Base-by-base conservation (phyloP, 2,329 filamentous ascomycete genomes). In the Chrysoporthe deuterocubensis region DNA sequence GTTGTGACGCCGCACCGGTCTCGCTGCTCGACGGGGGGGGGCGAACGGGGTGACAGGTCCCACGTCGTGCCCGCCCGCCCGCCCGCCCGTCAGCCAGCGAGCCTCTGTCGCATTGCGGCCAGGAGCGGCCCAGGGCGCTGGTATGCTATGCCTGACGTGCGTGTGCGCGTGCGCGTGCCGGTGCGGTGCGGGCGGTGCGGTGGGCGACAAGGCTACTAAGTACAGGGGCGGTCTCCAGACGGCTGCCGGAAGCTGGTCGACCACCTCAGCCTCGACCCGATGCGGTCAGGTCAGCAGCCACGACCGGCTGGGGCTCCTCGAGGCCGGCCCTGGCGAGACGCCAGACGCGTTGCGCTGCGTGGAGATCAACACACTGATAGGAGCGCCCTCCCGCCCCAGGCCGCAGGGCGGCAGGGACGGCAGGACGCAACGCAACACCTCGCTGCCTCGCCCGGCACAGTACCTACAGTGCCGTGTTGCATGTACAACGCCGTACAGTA, bases 401-500 rank as follows among this genome's bases (percentile, higher is more conserved):
- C 37, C 37, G 6, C 37, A 40, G 26, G 26, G 26, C 37, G 37
- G 26, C 32, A 57, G 52, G 18, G 32, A 37, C 26, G 32, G 32
- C 52, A 40, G 40, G 54, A 57, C 34, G 34, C 54, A 40, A 40
- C 54, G 9, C 26, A 26, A 26, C 26, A 26, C 26, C 26, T 40
- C 7, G 18, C 54, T 37, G 54, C 54, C 13, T 40, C 34, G 34
- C 34, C 50, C 50, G 9, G 54, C 6, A 40, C 54, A 57, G 32
- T 57, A 26, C 26, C 26, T 26, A 40, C 54, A 57, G 54, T 40
- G 34, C 54, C 54, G 40, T 40, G 32, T 40, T 18, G 54, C 34
- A 57, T 37, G 54, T n/a, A 21, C 34, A 18, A 57, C 54, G 54
- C 54, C 54, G 54, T 57, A 57, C 54, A n/a, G 54, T 40, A 57